phyloP scores from a whole-genome alignment of 2,329 filamentous ascomycete species.

The Plectosphaerella cucumerina region DNA sequence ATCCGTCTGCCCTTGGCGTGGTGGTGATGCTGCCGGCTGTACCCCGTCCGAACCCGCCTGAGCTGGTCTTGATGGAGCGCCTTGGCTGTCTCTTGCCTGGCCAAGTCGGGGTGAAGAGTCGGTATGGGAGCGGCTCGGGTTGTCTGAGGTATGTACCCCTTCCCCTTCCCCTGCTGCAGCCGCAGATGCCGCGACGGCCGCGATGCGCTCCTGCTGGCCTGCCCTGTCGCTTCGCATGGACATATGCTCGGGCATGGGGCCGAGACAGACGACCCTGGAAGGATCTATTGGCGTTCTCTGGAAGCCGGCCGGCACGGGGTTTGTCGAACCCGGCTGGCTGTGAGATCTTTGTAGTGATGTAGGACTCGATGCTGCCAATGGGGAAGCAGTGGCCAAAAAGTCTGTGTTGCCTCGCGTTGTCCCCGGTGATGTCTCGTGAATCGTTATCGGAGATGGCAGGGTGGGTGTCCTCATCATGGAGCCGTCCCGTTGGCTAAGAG shows the following conservation, averaged over 20 bases:
- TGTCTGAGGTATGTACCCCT: too few species aligned
- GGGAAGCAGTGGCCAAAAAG: constrained; percentile 11
- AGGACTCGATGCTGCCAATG: constrained; percentile 9
- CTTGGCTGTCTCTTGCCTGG: too few species aligned
- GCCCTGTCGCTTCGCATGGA: constrained; percentile 26
- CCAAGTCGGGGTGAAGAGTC: too few species aligned
- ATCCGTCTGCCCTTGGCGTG: constrained; percentile 38
- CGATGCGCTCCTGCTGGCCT: background rate
- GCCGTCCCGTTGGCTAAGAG: constrained; percentile 42
- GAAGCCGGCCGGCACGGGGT: constrained; percentile 22
- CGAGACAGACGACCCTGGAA: constrained; percentile 49
- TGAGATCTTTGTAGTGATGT: background rate
- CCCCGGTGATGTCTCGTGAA: too few species aligned
- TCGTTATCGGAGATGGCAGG: constrained; percentile 35
- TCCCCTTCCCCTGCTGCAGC: background rate
- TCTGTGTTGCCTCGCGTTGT: too few species aligned
- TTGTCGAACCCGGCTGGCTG: constrained; percentile 13
- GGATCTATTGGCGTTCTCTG: constrained; percentile 50
- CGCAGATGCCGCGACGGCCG: background rate
- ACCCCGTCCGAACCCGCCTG: too few species aligned
- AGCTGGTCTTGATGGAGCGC: too few species aligned
- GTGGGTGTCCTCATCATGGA: constrained; percentile 32
- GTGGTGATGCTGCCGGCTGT: constrained; percentile 4
- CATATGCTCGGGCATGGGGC: constrained; percentile 47
- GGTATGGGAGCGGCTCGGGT: too few species aligned